Base-by-base conservation (phyloP, 306 rosid species). In the Erythrophleum fordii region DNA sequence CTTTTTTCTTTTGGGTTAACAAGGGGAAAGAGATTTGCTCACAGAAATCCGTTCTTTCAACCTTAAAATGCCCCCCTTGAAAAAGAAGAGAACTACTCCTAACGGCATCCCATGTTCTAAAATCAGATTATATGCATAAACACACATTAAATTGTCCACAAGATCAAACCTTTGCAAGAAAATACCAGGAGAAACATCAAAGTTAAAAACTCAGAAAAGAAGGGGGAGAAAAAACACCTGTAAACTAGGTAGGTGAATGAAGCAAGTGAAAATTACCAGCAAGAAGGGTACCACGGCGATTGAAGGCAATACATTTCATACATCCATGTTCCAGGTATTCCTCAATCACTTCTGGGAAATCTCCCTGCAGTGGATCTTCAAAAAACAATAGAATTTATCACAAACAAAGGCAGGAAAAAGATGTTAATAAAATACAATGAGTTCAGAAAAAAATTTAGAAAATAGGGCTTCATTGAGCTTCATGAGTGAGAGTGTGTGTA, bases 281-380 rank as follows among this genome's bases (percentile, higher is more conserved):
- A 22, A 95, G 94, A 81, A 95, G 99, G 68, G 98, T 93, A 66
- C 99, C 99, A 0, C 96, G 98, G 48, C 98, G 96, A 73, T 95
- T 95, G 77, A 96, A 93, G 61, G 99, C 93, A 64, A 93, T 88
- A 80, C 97, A 96, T 86, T 96, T 93, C 97, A 92, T 93, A 51
- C 88, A 88, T 8, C 98, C 97, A 88, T 93, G 89, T 45, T 96
- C 98, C 84, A 96, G 65, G 83, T 86, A 96, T 88, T 96, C 98
- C 80, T 96, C 99, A n/a, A 93, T 96, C 55, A 96, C 98, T 87
- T 96, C 98, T 0, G 97, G 99, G 72, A 96, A 96, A 85, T 96
- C 97, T 18, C 98, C 99, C 81, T 90, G 99, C 86, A 92, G 72
- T 0, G 99, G 73, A 6, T 69, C 53, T 69, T 69, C 37, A 65